These are phyloP conservation scores for Chondrus crispus DNA, from an alignment of 23 red algal genomes.

Conservation along the genomic window DNA sequence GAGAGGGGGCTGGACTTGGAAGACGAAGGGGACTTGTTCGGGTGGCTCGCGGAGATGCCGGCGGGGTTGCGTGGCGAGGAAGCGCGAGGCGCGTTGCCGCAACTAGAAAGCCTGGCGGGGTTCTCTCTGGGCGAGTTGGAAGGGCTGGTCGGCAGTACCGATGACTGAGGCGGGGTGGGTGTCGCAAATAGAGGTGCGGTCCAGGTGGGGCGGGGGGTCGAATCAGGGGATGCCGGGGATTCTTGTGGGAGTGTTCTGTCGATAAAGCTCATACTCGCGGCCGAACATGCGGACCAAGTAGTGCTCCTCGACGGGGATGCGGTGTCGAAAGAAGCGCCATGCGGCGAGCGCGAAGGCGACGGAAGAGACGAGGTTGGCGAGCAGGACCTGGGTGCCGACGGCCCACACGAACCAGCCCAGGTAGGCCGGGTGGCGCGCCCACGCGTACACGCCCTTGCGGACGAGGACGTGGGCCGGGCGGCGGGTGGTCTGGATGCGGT, in stretches of 20 bases:
- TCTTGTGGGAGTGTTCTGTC: constrained; percentile 47
- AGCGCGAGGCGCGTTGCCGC: neutral
- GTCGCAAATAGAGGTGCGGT: too few relatives aligned
- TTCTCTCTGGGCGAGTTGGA: neutral
- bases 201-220: neutral
- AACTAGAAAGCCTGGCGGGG: neutral
- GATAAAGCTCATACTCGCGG: constrained; percentile 58
- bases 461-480: constrained; percentile 45
- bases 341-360: constrained; percentile 52
- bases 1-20: neutral
- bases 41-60: neutral
- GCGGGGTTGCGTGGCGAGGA: neutral
- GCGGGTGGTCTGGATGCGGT: constrained; percentile 53
- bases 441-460: constrained; percentile 76
- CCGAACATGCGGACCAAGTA: constrained; percentile 75
- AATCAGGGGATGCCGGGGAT: constrained; percentile 78
- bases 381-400: constrained; percentile 75
- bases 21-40: neutral
- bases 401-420: constrained; percentile 91
- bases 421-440: constrained; percentile 84
- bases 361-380: constrained; percentile 60
- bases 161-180: neutral
- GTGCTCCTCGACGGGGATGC: constrained; percentile 83
- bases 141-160: neutral
- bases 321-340: constrained; percentile 78